phyloP scores from a whole-genome alignment of 1,139 yeast species.

The Saccharomyces hybrid region DNA sequence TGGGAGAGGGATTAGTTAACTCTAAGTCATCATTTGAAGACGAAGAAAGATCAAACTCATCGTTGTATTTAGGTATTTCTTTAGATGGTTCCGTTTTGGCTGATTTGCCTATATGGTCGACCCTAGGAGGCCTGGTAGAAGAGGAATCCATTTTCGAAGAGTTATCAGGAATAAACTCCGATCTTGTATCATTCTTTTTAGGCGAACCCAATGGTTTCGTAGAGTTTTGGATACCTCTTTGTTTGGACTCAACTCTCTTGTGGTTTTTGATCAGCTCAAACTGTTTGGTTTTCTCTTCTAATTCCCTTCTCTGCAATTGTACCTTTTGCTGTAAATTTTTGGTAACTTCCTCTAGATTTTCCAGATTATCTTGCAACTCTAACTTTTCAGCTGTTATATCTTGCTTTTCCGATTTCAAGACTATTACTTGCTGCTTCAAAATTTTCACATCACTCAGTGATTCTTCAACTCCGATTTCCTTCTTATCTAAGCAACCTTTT shows the following conservation, averaged over 20 bases:
- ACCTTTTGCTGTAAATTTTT: conserved; percentile 12
- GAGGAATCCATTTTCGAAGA: not conserved
- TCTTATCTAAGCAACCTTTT: conserved; percentile 16
- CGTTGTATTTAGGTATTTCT: conserved; percentile 5
- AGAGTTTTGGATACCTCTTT: not conserved
- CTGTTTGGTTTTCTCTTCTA: conserved; percentile 3
- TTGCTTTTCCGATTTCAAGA: conserved; percentile 21
- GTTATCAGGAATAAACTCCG: not conserved
- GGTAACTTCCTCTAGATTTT: conserved; percentile 12
- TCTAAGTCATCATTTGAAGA: conserved; percentile 28
- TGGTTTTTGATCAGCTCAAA: conserved; percentile 1
- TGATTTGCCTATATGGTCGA: not conserved
- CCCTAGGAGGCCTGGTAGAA: not conserved
- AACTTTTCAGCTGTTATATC: conserved; percentile 20
- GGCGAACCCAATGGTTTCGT: not conserved
- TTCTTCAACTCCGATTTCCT: conserved; percentile 15
- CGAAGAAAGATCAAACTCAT: conserved; percentile 28
- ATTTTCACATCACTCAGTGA: conserved; percentile 15
- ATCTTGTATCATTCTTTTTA: not conserved
- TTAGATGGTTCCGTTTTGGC: not conserved
- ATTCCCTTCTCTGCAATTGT: conserved; percentile 5
- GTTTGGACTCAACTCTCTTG: not conserved
- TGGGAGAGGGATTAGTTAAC: conserved; percentile 27
- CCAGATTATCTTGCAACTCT: conserved; percentile 23
- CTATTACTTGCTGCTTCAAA: conserved; percentile 18